Base-by-base conservation (phyloP, 2,329 filamentous ascomycete genomes). In the Penicillium crustosum region DNA sequence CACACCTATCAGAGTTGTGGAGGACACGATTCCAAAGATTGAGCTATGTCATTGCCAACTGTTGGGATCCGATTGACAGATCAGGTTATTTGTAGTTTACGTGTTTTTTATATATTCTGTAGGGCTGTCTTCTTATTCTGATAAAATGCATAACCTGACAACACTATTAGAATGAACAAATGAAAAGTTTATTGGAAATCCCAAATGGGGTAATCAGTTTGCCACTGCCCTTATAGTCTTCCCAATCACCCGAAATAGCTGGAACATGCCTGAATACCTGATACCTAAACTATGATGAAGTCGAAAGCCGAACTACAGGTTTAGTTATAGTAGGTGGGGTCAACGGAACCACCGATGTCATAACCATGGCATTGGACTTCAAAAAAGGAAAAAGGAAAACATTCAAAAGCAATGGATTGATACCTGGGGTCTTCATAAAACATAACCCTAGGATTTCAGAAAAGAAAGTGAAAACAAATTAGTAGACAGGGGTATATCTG, bases 311-410 rank as follows among this genome's bases (percentile, higher is more conserved):
- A 39, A 12, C 25, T 23, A n/a, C 23, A 15, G 13, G 21, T 19
- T 38, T 53, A 53, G 48, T 53, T 53, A 39, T 53, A 48, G 57
- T 57, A 54, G 53, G 44, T 57, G 55, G 61, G 10, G 29, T 25
- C 29, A 6, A 35, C 27, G 21, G 50, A 49, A 61, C 58, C 60
- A 57, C 51, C 42, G 55, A 61, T 61, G 56, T 59, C 56, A 63
- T 60, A 50, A 29, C 61, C 62, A 53, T 49, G 56, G 56, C 43
- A 36, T n/a, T 52, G 23, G 27, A 15, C 7, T 17, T 35, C 13
- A 25, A 25, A n/a, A 36, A 19, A 12, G 5, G 17, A 35, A n/a
- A 31, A 45, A 21, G 2, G n/a, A n/a, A n/a, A 25, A 17, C 41
- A 23, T 43, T 43, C 15, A 10, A 53, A 53, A 44, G n/a, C 44